Evolutionary conservation across 345 rosid genomes (phyloP), one percentile per base, ranked within the genome.

Genomic region (Populus euphratica): DNA sequence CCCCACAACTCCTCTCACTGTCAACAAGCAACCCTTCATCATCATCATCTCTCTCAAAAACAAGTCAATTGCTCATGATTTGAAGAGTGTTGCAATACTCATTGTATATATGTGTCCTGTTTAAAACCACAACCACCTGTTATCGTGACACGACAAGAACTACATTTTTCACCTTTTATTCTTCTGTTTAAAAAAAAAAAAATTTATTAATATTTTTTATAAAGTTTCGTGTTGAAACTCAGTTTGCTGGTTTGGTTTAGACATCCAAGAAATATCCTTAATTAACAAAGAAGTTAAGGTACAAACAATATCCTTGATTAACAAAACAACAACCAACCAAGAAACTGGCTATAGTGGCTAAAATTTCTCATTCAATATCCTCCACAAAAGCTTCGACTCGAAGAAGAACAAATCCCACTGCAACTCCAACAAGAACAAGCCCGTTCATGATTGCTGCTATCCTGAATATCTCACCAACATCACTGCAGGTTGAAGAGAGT

Each of bases 381-480:
- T 87, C 90, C 27, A 85, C 0, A 21, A 77, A 61, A 8, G 90
- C 87, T 80, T 87, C 90, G 31, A 85, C 72, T 52, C 85, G 85
- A 41, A 87, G 87, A 65, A 87, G 90, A 70, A 76, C 84, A 69
- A 87, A 87, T 0, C 90, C 88, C 8, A 87, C 86, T 2, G 88
- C 90, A 61, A 87, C 90, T n/a, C 90, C 90, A 76, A 87, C 35
- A 29, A 87, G 83, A 73, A 77, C 81, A 56, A 87, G 90, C 35
- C 81, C 90, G 23, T 87, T 87, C 86, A 87, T 85, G 79, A 86
- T 80, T 36, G 85, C 90, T 20, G 90, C 90, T 79, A 85, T 87
- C 86, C 62, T 82, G 68, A 85, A 87, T 54, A 87, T 87, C 81
- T 87, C 90, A 23, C 29, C 80, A n/a, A 76, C 79, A 11, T 76